phyloP scores from a whole-genome alignment of 441 rosid species.

The Croton setiger region DNA sequence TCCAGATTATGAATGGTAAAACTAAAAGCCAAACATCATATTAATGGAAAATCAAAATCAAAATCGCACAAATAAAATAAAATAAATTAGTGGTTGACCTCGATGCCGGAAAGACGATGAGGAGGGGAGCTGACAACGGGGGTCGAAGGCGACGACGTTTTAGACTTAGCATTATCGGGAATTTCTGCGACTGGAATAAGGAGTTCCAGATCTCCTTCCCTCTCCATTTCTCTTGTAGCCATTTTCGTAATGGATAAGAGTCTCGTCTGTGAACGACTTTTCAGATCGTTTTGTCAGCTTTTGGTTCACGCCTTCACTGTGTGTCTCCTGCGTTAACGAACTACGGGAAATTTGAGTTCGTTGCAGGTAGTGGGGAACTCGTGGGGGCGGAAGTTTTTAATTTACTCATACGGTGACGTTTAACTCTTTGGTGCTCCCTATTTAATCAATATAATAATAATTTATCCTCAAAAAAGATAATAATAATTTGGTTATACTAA shows the following conservation, averaged over 20 bases:
- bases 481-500: neutral
- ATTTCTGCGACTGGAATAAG: slow-evolving; percentile 5
- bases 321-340: neutral
- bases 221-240: slow-evolving; percentile 12
- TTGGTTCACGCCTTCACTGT: neutral
- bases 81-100: neutral
- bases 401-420: neutral
- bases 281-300: neutral
- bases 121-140: neutral
- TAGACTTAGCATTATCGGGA: neutral
- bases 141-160: slow-evolving; percentile 11
- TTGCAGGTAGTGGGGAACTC: neutral
- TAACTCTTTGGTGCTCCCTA: neutral
- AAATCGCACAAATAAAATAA: neutral
- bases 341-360: neutral
- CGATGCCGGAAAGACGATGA: slow-evolving; percentile 6
- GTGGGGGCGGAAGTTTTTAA: neutral
- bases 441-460: no score
- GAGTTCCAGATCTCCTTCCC: neutral
- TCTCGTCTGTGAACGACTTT: neutral
- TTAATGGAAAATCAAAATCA: neutral
- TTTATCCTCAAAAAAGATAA: no score
- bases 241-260: neutral
- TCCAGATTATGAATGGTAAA: neutral
- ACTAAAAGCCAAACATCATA: neutral